Base-by-base conservation (phyloP, 345 rosid genomes). In the Citrus mangshanensis region DNA sequence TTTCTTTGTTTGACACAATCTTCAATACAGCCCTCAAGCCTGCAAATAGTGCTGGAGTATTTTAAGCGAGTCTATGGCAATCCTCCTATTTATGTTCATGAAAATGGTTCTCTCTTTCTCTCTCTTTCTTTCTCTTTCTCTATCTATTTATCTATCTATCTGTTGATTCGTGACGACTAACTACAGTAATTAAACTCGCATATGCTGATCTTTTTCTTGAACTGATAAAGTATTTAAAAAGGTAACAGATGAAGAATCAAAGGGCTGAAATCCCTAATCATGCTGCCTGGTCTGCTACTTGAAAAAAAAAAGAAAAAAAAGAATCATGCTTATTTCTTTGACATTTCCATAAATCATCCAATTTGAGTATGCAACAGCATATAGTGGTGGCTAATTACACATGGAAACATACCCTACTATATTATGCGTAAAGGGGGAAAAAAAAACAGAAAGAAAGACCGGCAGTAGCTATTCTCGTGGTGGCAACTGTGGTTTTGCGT, bases 61-160 rank as follows among this genome's bases (percentile, higher is more conserved):
- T n/a, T 90, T 46, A 86, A 86, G 74, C 78, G 84, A 59, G 72
- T 16, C 42, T 86, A 81, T 77, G 77, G 84, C 78, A 87, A 86
- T 67, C 86, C 86, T 80, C 90, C 87, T 14, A 59, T 89, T 40
- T 88, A 84, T 82, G 85, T 86, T 66, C 78, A 81, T 65, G 89
- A 89, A 83, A 89, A 89, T 40, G 92, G 86, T 88, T 88, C 59
- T 69, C 40, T 67, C 77, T 71, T 72, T 79, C 18, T 72, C 75
- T 77, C 66, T 73, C 84, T 35, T 73, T 60, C 56, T 76, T 6
- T 37, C 1, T 37, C 38, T 37, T 5, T 35, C 37, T 7, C 40
- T 37, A 37, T 37, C 40, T 37, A 37, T 37, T 7, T 37, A 37
- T 37, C 25, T 42, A 42, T 42, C 14, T 42, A 3, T 54, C 49